Conservation (phyloP, 1,284 basidiomycete species). For the Cystobasidium slooffiae region DNA sequence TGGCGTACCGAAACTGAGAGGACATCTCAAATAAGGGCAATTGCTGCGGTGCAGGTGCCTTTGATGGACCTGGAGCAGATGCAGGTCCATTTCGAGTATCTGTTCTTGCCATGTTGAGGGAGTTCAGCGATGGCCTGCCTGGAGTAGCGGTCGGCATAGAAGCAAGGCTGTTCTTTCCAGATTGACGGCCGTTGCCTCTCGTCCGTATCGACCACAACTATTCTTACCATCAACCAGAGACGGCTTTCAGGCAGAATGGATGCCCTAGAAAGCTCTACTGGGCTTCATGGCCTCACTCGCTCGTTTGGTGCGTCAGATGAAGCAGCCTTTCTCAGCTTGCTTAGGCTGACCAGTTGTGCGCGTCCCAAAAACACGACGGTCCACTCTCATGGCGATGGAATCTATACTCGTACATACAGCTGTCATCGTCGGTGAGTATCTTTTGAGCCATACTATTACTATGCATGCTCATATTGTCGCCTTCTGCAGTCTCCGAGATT, state of each 20-base stretch:
- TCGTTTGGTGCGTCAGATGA: constrained; percentile 28
- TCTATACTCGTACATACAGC: constrained; percentile 4
- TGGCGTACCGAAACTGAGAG: constrained; percentile 70
- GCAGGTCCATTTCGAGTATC: constrained; percentile 24
- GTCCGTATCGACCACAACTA: constrained; percentile 16
- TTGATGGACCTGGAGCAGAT: neutral
- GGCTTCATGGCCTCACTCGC: constrained; percentile 33
- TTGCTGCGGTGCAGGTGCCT: constrained; percentile 14
- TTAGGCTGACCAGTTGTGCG: constrained; percentile 18
- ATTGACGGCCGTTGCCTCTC: constrained; percentile 4
- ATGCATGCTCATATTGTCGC: neutral
- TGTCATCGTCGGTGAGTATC: constrained; percentile 39
- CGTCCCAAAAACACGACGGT: neutral
- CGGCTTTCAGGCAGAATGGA: constrained; percentile 16
- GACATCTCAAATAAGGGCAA: constrained; percentile 72
- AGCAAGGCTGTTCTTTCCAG: neutral
- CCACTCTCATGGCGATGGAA: neutral
- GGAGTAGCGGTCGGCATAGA: neutral
- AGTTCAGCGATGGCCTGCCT: neutral
- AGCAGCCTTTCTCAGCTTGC: neutral
- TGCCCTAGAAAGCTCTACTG: constrained; percentile 22
- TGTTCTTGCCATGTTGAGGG: constrained; percentile 20
- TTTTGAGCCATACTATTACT: too few species aligned
- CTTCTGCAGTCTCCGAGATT: constrained; percentile 57
- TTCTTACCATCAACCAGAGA: neutral